These are phyloP conservation scores for Vaccinium darrowii DNA, from an alignment of 148 eudicot species.

Conservation along the genomic window DNA sequence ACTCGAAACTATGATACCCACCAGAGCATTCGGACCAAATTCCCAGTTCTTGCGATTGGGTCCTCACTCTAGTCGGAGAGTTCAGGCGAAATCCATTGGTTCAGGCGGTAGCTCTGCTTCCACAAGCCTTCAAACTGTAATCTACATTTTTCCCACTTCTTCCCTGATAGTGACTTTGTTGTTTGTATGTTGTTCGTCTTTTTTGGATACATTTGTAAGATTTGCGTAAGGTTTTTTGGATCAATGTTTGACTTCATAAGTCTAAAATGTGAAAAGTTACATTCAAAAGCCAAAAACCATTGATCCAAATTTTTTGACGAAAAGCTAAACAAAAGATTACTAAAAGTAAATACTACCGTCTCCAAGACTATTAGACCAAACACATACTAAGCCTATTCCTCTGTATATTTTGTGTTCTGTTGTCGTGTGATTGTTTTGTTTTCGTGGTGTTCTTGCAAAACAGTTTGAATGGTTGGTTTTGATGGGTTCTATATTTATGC, in stretches of 20 bases:
- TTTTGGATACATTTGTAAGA: no score
- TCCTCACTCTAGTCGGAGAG: constrained; percentile 28
- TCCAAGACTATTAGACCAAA: no score
- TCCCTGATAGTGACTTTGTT: not conserved
- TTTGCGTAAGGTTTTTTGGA: no score
- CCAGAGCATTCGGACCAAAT: constrained; percentile 29
- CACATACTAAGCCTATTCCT: no score
- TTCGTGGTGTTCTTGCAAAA: not conserved
- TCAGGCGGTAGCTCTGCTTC: constrained; percentile 40
- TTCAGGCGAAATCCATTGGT: constrained; percentile 39
- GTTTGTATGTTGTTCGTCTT: not conserved
- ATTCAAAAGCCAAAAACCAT: no score
- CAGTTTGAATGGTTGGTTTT: constrained; percentile 3
- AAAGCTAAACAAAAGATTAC: no score
- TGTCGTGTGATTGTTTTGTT: not conserved
- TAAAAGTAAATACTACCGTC: no score
- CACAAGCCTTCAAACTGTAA: constrained; percentile 39
- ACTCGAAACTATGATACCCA: constrained; percentile 25
- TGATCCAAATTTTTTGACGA: no score
- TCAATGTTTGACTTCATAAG: no score
- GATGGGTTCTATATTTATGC: constrained; percentile 14
- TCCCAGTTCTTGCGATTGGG: constrained; percentile 36
- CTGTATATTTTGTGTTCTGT: not conserved
- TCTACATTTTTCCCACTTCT: constrained; percentile 17
- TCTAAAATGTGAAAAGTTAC: no score